A percentile compares a stretch with the other conserved stretches of the same genome.
Conservation (phyloP, 2,329 filamentous ascomycete species). For the Phialemoniopsis sp. region DNA sequence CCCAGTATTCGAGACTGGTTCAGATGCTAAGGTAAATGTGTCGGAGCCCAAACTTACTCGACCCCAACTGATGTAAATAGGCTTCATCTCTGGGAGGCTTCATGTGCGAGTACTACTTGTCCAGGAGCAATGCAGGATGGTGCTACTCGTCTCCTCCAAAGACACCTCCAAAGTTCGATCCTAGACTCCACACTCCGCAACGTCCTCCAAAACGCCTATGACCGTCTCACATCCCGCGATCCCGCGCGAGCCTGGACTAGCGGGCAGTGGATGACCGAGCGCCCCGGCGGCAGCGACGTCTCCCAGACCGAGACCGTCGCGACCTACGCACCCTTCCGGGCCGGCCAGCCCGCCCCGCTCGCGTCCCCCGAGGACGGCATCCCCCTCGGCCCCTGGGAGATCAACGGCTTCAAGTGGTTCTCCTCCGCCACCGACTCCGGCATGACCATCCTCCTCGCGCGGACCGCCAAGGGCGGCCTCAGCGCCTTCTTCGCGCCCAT, state of each 20-base stretch:
- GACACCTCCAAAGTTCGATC: conserved; percentile 27
- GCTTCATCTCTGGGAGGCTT: conserved; percentile 54
- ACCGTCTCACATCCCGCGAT: conserved; percentile 49
- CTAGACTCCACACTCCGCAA: conserved; percentile 22
- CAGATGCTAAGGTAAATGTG: conserved; percentile 48
- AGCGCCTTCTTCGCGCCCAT: conserved; percentile 64
- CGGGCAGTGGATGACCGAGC: conserved; percentile 76
- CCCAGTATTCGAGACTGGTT: conserved; percentile 48
- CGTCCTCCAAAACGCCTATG: conserved; percentile 48
- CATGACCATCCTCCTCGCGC: conserved; percentile 61
- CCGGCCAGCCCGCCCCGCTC: conserved; percentile 15
- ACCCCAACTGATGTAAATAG: conserved; percentile 10
- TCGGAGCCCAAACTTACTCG: background rate
- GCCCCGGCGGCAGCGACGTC: conserved; percentile 65
- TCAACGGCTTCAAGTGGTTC: conserved; percentile 71
- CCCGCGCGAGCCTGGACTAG: conserved; percentile 58
- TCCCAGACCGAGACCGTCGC: conserved; percentile 63
- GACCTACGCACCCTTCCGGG: conserved; percentile 14
- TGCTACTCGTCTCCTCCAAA: conserved; percentile 46
- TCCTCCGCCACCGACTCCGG: conserved; percentile 62
- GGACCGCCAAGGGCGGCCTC: conserved; percentile 45
- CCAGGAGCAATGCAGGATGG: conserved; percentile 66
- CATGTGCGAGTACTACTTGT: conserved; percentile 58
- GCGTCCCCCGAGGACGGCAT: conserved; percentile 17
- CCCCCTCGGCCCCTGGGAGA: conserved; percentile 52